Conservation (phyloP, 2,329 filamentous ascomycete species). For the Allantophomopsis lycopodina region DNA sequence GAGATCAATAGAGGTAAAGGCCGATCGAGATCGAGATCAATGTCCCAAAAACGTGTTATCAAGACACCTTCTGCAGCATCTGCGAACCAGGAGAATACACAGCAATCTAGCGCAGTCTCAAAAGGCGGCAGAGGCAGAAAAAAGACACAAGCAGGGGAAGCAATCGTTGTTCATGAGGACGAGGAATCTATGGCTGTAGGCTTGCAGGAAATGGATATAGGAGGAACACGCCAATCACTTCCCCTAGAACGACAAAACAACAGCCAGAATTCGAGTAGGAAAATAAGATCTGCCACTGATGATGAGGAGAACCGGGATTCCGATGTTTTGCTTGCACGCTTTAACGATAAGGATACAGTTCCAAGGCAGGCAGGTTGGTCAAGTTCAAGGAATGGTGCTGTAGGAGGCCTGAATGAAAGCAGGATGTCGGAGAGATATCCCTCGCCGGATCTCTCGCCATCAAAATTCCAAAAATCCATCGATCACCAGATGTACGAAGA, state of each 20-base stretch:
- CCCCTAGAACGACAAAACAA: not conserved
- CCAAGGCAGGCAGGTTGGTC: slow-evolving; percentile 13
- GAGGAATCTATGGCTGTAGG: slow-evolving; percentile 1
- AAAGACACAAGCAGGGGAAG: slow-evolving; percentile 7
- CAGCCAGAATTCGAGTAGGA: slow-evolving; percentile 4
- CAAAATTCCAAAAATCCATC: slow-evolving; percentile 1
- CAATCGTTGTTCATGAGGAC: slow-evolving; percentile 4
- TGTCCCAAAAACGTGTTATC: slow-evolving; percentile 6
- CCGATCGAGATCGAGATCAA: slow-evolving; percentile 13
- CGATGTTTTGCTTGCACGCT: slow-evolving; percentile 14
- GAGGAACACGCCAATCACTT: not conserved
- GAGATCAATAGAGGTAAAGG: slow-evolving; percentile 10
- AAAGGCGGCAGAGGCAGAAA: slow-evolving; percentile 11
- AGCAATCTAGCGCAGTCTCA: slow-evolving; percentile 4
- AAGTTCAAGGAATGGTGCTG: slow-evolving; percentile 6
- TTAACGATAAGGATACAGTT: slow-evolving; percentile 11
- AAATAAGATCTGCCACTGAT: slow-evolving; percentile 8
- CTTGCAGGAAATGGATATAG: slow-evolving; percentile 2
- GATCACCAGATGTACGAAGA: slow-evolving; percentile 2
- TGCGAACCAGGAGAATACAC: not conserved
- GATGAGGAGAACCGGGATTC: slow-evolving; percentile 2
- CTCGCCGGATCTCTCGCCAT: slow-evolving; percentile 3
- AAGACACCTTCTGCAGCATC: slow-evolving; percentile 2
- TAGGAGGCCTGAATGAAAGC: not conserved
- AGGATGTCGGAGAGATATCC: slow-evolving; percentile 1